phyloP scores from a whole-genome alignment of 2,329 filamentous ascomycete genomes.

The Aspergillus sp. region DNA sequence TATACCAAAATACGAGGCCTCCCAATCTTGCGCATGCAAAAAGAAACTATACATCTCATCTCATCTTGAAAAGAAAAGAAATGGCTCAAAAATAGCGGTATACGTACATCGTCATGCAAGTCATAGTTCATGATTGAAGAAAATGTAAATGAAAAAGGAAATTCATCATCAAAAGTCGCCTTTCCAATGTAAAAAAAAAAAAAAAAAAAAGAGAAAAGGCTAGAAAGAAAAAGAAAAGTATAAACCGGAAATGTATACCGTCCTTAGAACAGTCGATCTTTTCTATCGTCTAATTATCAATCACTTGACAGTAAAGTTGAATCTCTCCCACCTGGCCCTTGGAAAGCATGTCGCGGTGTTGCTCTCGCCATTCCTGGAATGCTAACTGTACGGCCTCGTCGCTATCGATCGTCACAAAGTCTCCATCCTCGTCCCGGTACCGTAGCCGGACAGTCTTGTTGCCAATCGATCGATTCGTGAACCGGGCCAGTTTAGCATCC shows the following conservation, averaged over 20 bases:
- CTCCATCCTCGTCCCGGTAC: conserved; percentile 86
- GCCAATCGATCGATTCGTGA: conserved; percentile 76
- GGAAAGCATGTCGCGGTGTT: conserved; percentile 53
- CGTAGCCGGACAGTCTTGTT: conserved; percentile 77
- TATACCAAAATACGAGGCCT: conserved; percentile 2
- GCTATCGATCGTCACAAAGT: conserved; percentile 86
- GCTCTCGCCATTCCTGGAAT: conserved; percentile 89
- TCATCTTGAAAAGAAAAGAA: conserved; percentile 7
- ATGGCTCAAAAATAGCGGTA: conserved; percentile 15
- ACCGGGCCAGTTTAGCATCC: conserved; percentile 84
- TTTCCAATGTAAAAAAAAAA: conserved; percentile 10
- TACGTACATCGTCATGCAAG: conserved; percentile 35
- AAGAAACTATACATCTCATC: conserved; percentile 17
- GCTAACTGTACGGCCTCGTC: conserved; percentile 96
- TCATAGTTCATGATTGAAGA: conserved; percentile 24
- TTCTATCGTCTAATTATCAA: conserved; percentile 23
- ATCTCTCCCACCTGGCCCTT: conserved; percentile 78
- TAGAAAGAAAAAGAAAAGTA: conserved; percentile 5
- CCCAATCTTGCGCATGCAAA: conserved; percentile 12
- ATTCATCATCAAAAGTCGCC: neutral
- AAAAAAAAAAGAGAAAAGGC: conserved; percentile 7
- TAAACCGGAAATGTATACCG: neutral
- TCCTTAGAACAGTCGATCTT: conserved; percentile 15
- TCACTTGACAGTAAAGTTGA: conserved; percentile 71
- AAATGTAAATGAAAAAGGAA: conserved; percentile 2